A percentile compares a stretch with the other conserved stretches of the same genome.
Evolutionary conservation across 805 yeast genomes (phyloP).

Genomic region (Nakazawaea anatomiae): DNA sequence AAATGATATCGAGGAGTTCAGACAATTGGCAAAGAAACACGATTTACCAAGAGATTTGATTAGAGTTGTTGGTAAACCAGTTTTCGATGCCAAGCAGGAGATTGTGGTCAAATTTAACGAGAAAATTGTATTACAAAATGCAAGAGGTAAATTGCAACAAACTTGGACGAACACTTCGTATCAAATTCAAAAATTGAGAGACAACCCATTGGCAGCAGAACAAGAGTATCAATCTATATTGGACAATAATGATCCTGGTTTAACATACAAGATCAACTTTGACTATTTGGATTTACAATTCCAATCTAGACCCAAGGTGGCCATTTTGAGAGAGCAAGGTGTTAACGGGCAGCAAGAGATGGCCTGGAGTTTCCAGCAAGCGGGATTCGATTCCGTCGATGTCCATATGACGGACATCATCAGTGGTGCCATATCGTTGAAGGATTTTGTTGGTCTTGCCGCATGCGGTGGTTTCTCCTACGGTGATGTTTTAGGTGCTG

Average conservation of each 20-base stretch:
- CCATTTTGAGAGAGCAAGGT: constrained; percentile 96
- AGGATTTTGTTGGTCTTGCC: constrained; percentile 85
- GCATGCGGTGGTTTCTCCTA: constrained; percentile 99
- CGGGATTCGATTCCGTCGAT: constrained; percentile 91
- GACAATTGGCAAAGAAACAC: constrained; percentile 43
- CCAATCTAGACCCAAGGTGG: constrained; percentile 74
- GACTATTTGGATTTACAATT: constrained; percentile 47
- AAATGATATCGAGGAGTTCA: constrained; percentile 49
- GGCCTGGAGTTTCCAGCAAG: constrained; percentile 95
- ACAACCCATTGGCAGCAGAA: constrained; percentile 85
- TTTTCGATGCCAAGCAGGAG: constrained; percentile 46
- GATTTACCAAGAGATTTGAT: constrained; percentile 54
- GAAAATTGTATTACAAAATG: constrained; percentile 36
- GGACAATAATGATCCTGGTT: constrained; percentile 88
- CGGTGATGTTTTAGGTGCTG: constrained; percentile 98
- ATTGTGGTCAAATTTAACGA: constrained; percentile 43
- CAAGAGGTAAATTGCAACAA: constrained; percentile 72
- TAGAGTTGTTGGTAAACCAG: constrained; percentile 65
- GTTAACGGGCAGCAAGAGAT: constrained; percentile 97
- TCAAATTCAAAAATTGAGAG: constrained; percentile 86
- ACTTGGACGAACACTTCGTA: constrained; percentile 86
- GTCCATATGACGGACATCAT: constrained; percentile 95
- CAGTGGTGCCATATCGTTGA: constrained; percentile 62
- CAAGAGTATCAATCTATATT: constrained; percentile 72
- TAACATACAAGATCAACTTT: constrained; percentile 73